Base-by-base conservation (phyloP, 257 asterid genomes). In the Orobanche coerulescens region DNA sequence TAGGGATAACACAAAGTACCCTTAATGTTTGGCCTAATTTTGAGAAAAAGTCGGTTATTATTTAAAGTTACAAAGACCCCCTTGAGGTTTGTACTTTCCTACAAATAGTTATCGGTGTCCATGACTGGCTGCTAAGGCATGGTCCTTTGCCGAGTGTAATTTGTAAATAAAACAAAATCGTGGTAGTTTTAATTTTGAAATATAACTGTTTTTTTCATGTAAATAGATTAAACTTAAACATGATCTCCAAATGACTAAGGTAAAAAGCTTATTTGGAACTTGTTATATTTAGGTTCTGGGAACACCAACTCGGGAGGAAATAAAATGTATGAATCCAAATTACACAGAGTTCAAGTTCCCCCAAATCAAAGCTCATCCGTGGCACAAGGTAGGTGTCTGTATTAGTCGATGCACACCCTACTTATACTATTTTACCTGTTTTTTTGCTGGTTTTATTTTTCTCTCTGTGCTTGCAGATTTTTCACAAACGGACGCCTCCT, bases 271-370 rank as follows among this genome's bases (percentile, higher is more conserved):
- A 34, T 67, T 49, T 42, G 34, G 30, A 11, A 4, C 51, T 48
- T 52, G 22, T 34, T 48, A 0, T 59, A 47, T 61, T 23, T 31
- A 88, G 95, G 90, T 88, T 15, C 82, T 85, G 33, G 96, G 96
- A 12, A 88, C 96, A 18, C 96, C 96, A 14, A 88, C 95, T 15
- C 90, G 93, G 10, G 95, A 85, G 74, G 93, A 88, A 71, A 83
- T 88, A 66, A 88, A 88, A 71, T 85, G 95, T 52, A 85, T 88
- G 96, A 88, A 85, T 76, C 96, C 95, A 28, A 88, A 88, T 52
- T 88, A 88, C 75, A 83, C 90, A 0, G 96, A 88, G 70, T 88
- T 85, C 74, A 88, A 85, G 73, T 85, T 88, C 69, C 95, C 93
- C 28, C 95, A 85, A 72, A 85, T 88, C 73, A 88, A 88, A 71